Evolutionary conservation across 169 alveolate species (phyloP).

Genomic region (Theileria annulata): DNA sequence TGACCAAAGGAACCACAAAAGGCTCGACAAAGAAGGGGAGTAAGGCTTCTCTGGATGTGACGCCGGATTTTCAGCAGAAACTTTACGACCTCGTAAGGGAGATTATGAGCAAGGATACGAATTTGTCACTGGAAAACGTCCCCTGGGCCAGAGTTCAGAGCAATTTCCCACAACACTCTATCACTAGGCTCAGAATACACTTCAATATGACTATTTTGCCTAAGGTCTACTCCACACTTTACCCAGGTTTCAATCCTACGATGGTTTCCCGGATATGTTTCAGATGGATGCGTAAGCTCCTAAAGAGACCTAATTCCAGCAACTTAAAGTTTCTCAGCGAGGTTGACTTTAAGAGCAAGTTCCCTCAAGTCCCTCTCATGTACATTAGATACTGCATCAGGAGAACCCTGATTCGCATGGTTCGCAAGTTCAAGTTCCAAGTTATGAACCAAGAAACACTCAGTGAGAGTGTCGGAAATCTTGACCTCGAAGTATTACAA

Average conservation of each 20-base stretch:
- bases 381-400: conserved; percentile 26
- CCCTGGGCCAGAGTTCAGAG: conserved; percentile 51
- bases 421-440: background rate
- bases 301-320: background rate
- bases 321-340: conserved; percentile 21
- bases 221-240: background rate
- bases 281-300: conserved; percentile 16
- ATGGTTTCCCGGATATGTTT: conserved; percentile 39
- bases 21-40: background rate
- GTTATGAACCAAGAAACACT: background rate
- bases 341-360: conserved; percentile 35
- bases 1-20: background rate
- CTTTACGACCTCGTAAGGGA: conserved; percentile 21
- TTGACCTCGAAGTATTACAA: background rate
- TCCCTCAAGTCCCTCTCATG: conserved; percentile 53
- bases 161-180: conserved; percentile 23
- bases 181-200: conserved; percentile 34
- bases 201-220: conserved; percentile 30
- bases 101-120: background rate
- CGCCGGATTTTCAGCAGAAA: conserved; percentile 4
- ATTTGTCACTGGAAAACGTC: conserved; percentile 26
- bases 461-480: background rate
- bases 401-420: conserved; percentile 12
- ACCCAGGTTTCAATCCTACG: conserved; percentile 23
- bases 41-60: background rate